Conservation (phyloP, 768 basidiomycete genomes). For the Rhodotorula graminis region DNA sequence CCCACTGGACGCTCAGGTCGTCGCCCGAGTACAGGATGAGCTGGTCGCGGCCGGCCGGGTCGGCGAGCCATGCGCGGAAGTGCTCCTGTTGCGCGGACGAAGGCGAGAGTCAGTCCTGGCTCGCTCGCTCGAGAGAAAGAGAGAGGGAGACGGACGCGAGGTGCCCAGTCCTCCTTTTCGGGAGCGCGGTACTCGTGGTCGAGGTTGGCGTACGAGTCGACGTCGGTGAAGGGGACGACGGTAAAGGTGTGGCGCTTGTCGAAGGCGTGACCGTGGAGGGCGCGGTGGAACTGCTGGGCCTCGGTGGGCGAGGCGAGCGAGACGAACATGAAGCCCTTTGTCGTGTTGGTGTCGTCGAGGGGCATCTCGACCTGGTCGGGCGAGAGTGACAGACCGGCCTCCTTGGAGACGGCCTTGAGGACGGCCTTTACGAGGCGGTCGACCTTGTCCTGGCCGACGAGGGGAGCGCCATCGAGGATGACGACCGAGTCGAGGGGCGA, state of each 20-base stretch:
- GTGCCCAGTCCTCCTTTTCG: conserved; percentile 63
- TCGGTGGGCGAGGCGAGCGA: conserved; percentile 20
- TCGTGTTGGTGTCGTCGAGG: conserved; percentile 76
- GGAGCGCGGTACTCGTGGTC: conserved; percentile 76
- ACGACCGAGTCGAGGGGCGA: conserved; percentile 85
- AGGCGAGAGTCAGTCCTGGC: conserved; percentile 4
- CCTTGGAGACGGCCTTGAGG: conserved; percentile 74
- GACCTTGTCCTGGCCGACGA: conserved; percentile 74
- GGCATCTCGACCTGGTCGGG: conserved; percentile 77
- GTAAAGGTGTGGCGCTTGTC: conserved; percentile 39
- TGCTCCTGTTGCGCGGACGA: conserved; percentile 64
- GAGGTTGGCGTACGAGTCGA: conserved; percentile 62
- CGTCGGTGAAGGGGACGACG: conserved; percentile 58
- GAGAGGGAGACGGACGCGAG: conserved; percentile 57
- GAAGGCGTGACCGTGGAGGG: conserved; percentile 36
- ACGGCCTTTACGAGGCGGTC: conserved; percentile 76
- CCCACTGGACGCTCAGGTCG: conserved; percentile 86
- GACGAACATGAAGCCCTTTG: conserved; percentile 60
- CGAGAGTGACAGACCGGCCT: conserved; percentile 65
- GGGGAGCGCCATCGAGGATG: conserved; percentile 80
- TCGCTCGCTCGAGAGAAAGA: neutral
- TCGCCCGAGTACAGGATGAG: conserved; percentile 90
- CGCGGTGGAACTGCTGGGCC: conserved; percentile 30
- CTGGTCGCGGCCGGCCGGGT: conserved; percentile 88
- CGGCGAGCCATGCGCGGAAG: conserved; percentile 88